Percentiles rank a stretch among this genome's conserved stretches.
Evolutionary conservation across 2,329 filamentous ascomycete species (phyloP).

Genomic region (Venturia asperata): DNA sequence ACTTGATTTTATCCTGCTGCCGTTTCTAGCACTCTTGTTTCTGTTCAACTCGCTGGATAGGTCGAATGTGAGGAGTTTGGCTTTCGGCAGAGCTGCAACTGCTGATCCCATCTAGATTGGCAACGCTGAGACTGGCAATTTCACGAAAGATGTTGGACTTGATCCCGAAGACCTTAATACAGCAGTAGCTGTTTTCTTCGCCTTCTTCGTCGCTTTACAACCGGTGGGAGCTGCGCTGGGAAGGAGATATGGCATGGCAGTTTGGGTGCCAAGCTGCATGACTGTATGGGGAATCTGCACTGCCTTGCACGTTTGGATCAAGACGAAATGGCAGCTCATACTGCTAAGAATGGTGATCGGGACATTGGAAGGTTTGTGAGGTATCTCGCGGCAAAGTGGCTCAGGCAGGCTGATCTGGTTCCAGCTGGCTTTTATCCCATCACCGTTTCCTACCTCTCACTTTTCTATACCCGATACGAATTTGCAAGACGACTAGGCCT

Average conservation of each 20-base stretch:
- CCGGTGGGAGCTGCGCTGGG: constrained; percentile 52
- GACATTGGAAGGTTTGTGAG: constrained; percentile 36
- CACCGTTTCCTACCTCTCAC: constrained; percentile 50
- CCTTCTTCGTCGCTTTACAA: constrained; percentile 52
- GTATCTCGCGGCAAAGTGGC: too few relatives aligned
- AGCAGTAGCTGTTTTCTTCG: constrained; percentile 51
- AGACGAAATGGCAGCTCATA: constrained; percentile 42
- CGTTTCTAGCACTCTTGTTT: constrained; percentile 46
- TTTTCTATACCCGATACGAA: constrained; percentile 53
- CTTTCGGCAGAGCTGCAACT: neutral
- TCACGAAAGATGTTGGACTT: constrained; percentile 49
- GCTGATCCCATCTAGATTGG: constrained; percentile 34
- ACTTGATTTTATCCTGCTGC: constrained; percentile 44
- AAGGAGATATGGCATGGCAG: constrained; percentile 47
- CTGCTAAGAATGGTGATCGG: constrained; percentile 41
- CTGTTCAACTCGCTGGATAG: constrained; percentile 49
- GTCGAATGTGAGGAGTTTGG: constrained; percentile 34
- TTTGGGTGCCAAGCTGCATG: constrained; percentile 54
- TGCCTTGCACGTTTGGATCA: constrained; percentile 42
- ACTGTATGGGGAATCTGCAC: constrained; percentile 46
- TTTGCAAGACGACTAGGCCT: constrained; percentile 48
- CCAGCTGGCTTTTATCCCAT: constrained; percentile 53
- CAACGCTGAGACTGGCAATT: constrained; percentile 52
- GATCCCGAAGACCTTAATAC: constrained; percentile 47
- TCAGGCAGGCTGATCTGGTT: neutral